Conservation (phyloP, 192 early-diverging fungal species). For the Cladochytrium replicatum region DNA sequence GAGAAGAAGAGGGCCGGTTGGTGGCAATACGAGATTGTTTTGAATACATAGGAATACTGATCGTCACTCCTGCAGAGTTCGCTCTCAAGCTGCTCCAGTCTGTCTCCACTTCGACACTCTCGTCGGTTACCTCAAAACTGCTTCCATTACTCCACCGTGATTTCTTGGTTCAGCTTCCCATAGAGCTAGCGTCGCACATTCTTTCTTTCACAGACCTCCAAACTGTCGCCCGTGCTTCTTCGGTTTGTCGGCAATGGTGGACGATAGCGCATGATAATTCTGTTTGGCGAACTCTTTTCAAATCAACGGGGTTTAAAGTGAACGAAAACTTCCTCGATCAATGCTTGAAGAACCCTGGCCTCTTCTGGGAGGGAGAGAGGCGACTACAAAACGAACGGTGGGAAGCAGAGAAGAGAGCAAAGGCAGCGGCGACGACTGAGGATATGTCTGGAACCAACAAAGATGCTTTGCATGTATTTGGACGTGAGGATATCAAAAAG, state of each 20-base stretch:
- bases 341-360: too few relatives aligned
- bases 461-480: too few relatives aligned
- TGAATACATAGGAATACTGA: too few relatives aligned
- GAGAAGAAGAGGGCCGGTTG: too few relatives aligned
- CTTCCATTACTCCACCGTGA: conserved; percentile 46
- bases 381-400: too few relatives aligned
- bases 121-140: conserved; percentile 30
- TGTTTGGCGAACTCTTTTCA: conserved; percentile 59
- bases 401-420: too few relatives aligned
- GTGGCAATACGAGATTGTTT: too few relatives aligned
- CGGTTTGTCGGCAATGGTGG: conserved; percentile 60
- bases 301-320: conserved; percentile 20
- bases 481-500: too few relatives aligned
- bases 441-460: too few relatives aligned
- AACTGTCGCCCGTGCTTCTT: conserved; percentile 47
- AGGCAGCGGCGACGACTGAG: too few relatives aligned
- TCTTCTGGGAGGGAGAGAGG: too few relatives aligned
- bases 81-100: conserved; percentile 45
- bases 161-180: conserved; percentile 48
- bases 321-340: conserved; percentile 25
- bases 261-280: conserved; percentile 56
- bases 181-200: conserved; percentile 62
- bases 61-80: too few relatives aligned
- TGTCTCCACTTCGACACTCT: conserved; percentile 35
- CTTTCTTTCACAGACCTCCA: conserved; percentile 35